Evolutionary conservation across 176 grass and related monocot genomes (phyloP), one percentile per base, ranked within the genome.

Genomic region (Panicum miliaceum): DNA sequence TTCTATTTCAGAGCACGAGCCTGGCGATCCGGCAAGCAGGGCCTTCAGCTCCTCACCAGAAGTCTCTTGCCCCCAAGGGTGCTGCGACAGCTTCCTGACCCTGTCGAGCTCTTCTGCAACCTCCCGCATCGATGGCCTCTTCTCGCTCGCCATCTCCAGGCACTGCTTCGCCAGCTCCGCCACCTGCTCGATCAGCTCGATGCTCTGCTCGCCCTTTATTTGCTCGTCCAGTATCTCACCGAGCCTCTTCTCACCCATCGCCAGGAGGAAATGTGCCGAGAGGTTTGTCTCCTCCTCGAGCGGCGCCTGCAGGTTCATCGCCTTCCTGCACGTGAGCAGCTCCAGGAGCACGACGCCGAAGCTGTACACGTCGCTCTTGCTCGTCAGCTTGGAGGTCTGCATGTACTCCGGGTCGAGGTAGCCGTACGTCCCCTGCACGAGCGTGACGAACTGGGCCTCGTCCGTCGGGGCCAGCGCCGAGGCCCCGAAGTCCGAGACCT

Each of bases 391-490:
- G 64, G 83, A 79, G 2, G 86, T 80, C 22, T 82, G 77, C 76
- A 94, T 71, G 50, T 89, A 94, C 51, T 94, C 92, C 2, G 86
- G 92, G 36, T 94, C 92, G 5, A 91, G 85, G 77, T 94, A 94
- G 20, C 92, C 89, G 23, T 83, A 85, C 16, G 92, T 94, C 0
- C 92, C 92, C 40, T 94, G 89, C n/a, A 94, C 89, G 27, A 94
- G 61, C 0, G 92, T 94, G 41, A 89, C 57, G 12, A 91, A 91
- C 46, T 94, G 92, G 3, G 80, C 78, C 37, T 91, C 51, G 0
- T 94, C 87, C 1, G 71, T 46, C 9, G 92, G 84, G 14, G 89
- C 76, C 50, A 91, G 4, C 29, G 81, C 67, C 0, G 92, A 94
- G 0, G 92, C 92, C 7, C 92, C 92, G 5, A 94, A 92, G 70